Evolutionary conservation across 2,329 filamentous ascomycete genomes (phyloP), one percentile per base, ranked within the genome.

Genomic region (Neurospora sp.): DNA sequence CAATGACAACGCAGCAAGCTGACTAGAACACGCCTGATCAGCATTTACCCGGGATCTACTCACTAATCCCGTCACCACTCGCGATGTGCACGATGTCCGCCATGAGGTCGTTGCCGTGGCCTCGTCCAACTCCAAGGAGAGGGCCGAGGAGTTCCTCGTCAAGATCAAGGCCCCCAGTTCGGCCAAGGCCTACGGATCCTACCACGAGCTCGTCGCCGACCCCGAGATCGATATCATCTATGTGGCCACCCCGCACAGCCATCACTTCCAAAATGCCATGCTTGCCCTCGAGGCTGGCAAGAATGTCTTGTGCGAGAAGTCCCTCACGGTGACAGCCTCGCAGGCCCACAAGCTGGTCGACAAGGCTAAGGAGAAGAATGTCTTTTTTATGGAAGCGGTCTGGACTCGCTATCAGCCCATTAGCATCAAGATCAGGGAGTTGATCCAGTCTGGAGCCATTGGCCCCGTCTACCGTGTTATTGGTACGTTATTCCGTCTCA

Each of bases 401-500:
- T 97, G 93, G 93, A 96, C 92, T 41, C 85, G 93, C 71, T 96
- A 91, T 82, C 96, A 97, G 82, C 93, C 93, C 2, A 82, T 97
- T 12, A 94, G 91, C 76, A 87, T 93, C 78, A 88, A 92, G 78
- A 83, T 93, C 43, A 84, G 91, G 68, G 88, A 94, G 76, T 81
- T 93, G 70, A 83, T 88, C 67, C 75, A 80, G 70, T 81, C 81
- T 1, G 86, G 85, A 37, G 81, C 82, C 73, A 86, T 88, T 74
- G 89, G 89, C 4, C 83, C 83, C 19, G 87, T 91, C 67, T 88
- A 87, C 74, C 86, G 89, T 71, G 86, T 87, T 38, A 78, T 84
- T 70, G 83, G 84, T 86, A 74, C 77, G 82, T 73, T 46, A 36
- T 17, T 5, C 10, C 15, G 23, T 19, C 23, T n/a, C 19, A 12